A percentile compares a stretch with the other conserved stretches of the same genome.
Evolutionary conservation across 495 filamentous ascomycete species (phyloP).

Genomic region (Penicillium silybi): DNA sequence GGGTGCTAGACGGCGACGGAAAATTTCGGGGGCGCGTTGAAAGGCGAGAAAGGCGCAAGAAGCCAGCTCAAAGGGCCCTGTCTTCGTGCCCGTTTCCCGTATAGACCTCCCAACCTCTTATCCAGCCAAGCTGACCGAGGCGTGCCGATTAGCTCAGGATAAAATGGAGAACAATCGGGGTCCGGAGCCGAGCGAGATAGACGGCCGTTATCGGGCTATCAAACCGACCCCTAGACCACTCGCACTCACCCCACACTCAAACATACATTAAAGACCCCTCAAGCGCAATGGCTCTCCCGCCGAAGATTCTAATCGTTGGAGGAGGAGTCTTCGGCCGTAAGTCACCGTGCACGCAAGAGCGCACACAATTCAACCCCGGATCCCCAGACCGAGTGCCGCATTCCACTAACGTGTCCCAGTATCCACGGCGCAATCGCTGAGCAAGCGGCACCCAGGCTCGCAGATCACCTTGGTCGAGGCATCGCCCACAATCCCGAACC

Average conservation of each 20-base stretch:
- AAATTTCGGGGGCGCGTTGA: not conserved
- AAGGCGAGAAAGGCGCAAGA: not conserved
- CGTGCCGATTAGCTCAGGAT: not conserved
- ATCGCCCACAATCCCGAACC: conserved; percentile 61
- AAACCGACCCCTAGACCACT: not conserved
- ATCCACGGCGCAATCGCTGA: conserved; percentile 64
- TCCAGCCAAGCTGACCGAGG: not conserved
- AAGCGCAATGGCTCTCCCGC: conserved; percentile 35
- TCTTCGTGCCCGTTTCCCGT: not conserved
- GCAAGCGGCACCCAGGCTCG: conserved; percentile 49
- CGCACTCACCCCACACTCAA: not conserved
- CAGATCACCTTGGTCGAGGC: conserved; percentile 68
- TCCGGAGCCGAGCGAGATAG: not conserved
- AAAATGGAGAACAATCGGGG: conserved; percentile 5
- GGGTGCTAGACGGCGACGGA: not conserved
- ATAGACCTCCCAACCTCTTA: not conserved
- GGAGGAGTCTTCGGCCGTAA: conserved; percentile 72
- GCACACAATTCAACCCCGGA: conserved; percentile 1
- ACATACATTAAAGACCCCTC: not conserved
- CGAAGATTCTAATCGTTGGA: conserved; percentile 68
- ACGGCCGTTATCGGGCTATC: conserved; percentile 20
- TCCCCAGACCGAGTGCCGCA: not conserved
- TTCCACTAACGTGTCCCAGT: conserved; percentile 29
- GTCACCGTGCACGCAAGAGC: conserved; percentile 9
- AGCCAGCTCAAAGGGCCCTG: not conserved